A percentile compares a stretch with the other conserved stretches of the same genome.
phyloP scores from a whole-genome alignment of 164 flowering plant genomes.

The Saururus chinensis region DNA sequence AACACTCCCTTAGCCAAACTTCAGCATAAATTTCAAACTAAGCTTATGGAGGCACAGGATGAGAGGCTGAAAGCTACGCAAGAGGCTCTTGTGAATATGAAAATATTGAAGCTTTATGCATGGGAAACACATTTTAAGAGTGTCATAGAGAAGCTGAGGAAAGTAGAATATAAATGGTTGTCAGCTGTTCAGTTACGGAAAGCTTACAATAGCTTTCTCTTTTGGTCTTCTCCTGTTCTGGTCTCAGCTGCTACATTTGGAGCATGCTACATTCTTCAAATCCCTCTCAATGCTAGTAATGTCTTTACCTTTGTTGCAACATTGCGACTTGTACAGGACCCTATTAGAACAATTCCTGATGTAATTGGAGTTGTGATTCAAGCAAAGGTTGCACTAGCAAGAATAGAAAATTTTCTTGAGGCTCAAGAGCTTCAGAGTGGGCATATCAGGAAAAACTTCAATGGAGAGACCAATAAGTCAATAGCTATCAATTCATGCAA shows the following conservation, averaged over 20 bases:
- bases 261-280: constrained; percentile 41
- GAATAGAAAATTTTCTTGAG: constrained; percentile 45
- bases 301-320: constrained; percentile 84
- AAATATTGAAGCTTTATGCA: constrained; percentile 56
- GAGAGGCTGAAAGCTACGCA: constrained; percentile 40
- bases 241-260: constrained; percentile 58
- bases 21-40: constrained; percentile 41
- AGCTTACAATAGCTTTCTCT: constrained; percentile 36
- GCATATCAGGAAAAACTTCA: constrained; percentile 8
- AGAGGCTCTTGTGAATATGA: constrained; percentile 57
- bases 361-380: constrained; percentile 37
- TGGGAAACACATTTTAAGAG: constrained; percentile 65
- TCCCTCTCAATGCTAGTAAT: constrained; percentile 49
- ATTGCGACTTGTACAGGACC: constrained; percentile 61
- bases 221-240: constrained; percentile 60
- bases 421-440: constrained; percentile 45
- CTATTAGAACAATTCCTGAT: constrained; percentile 49
- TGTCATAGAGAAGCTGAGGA: constrained; percentile 31
- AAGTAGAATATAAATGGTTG: constrained; percentile 43
- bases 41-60: constrained; percentile 55
- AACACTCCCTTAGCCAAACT: constrained; percentile 58
- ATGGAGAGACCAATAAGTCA: constrained; percentile 9
- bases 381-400: constrained; percentile 45
- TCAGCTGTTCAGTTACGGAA: constrained; percentile 36
- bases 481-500: constrained; percentile 21